These are phyloP conservation scores for Eugenia klotzschiana DNA, from an alignment of 441 rosid genomes.

Conservation along the genomic window DNA sequence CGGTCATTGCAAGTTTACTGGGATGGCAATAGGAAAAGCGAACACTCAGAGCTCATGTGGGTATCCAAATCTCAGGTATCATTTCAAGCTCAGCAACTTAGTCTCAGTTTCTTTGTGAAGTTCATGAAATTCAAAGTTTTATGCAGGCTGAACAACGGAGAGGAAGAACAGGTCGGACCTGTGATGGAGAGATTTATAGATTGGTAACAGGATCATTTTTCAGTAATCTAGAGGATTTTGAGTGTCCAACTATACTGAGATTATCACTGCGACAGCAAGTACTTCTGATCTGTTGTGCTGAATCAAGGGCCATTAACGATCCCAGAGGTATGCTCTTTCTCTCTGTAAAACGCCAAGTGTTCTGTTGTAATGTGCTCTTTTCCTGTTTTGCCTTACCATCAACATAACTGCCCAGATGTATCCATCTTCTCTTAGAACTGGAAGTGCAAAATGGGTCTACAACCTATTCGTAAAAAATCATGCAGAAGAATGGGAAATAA, in stretches of 20 bases:
- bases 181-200: constrained; percentile 87
- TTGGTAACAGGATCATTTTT: constrained; percentile 77
- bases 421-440: neutral
- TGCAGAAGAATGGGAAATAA: neutral
- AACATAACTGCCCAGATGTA: neutral
- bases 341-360: neutral
- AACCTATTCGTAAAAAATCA: neutral
- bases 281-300: constrained; percentile 73
- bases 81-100: neutral
- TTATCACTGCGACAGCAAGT: constrained; percentile 80
- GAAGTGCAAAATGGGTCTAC: neutral
- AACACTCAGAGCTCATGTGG: constrained; percentile 74
- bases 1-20: constrained; percentile 87
- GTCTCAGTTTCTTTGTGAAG: neutral
- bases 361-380: neutral
- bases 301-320: constrained; percentile 68
- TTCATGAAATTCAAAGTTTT: constrained; percentile 7
- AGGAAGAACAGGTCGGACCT: constrained; percentile 95
- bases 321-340: constrained; percentile 48
- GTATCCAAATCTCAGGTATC: constrained; percentile 88
- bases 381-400: neutral
- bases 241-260: constrained; percentile 60
- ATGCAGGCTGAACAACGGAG: constrained; percentile 81
- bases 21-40: constrained; percentile 46
- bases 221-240: constrained; percentile 47